Percentiles rank a stretch among this genome's conserved stretches.
These are phyloP conservation scores for Hypsizygus marmoreus DNA, from an alignment of 768 basidiomycete genomes.

Conservation along the genomic window DNA sequence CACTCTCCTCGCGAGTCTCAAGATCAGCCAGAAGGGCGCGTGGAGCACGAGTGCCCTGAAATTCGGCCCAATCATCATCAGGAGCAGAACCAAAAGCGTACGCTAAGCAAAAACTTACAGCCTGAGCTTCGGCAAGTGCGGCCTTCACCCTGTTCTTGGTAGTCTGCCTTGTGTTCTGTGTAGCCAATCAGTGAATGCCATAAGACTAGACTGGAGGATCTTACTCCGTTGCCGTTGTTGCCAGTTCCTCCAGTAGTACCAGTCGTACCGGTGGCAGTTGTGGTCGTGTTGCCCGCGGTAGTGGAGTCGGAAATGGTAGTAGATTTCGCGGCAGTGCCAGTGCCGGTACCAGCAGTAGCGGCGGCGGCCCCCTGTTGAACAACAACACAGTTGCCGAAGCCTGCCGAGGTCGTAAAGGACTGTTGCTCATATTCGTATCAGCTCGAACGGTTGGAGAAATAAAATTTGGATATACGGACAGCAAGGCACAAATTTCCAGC, in stretches of 20 bases:
- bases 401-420: slow-evolving; percentile 48
- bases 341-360: slow-evolving; percentile 8
- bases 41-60: slow-evolving; percentile 41
- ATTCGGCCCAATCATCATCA: slow-evolving; percentile 4
- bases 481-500: slow-evolving; percentile 49
- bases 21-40: slow-evolving; percentile 34
- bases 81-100: background rate
- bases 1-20: slow-evolving; percentile 27
- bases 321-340: slow-evolving; percentile 5
- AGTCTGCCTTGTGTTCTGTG: slow-evolving; percentile 6
- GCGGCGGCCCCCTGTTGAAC: slow-evolving; percentile 38
- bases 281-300: background rate
- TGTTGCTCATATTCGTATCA: slow-evolving; percentile 12
- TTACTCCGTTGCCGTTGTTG: slow-evolving; percentile 12
- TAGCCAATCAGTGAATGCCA: background rate
- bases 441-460: background rate
- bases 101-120: slow-evolving; percentile 14
- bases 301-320: slow-evolving; percentile 8
- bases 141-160: slow-evolving; percentile 15
- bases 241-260: slow-evolving; percentile 3
- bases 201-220: background rate
- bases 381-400: slow-evolving; percentile 58
- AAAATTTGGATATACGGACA: slow-evolving; percentile 28
- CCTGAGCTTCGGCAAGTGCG: slow-evolving; percentile 17
- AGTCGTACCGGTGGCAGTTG: background rate